Evolutionary conservation across 352 stramenopile genomes (phyloP), one percentile per base, ranked within the genome.

Genomic region (Pythium grandisporangium): DNA sequence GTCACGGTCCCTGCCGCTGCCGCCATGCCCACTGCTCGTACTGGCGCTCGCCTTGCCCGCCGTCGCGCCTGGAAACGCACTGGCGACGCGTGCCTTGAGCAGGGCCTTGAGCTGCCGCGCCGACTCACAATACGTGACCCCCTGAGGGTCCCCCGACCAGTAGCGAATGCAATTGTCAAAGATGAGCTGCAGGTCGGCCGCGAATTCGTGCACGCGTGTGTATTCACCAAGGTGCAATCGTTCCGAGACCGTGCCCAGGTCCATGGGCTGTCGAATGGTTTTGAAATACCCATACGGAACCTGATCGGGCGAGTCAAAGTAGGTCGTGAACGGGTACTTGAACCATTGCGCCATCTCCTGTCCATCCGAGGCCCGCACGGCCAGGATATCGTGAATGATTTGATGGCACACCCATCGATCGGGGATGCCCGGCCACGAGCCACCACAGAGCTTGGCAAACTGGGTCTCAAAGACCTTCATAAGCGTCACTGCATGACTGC

Each of bases 161-260:
- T 93, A 93, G 10, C 53, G 59, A 42, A 91, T 70, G 37, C 80
- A 93, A 40, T 93, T 93, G 48, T 89, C 77, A 51, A 93, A 93
- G 2, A 91, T 73, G n/a, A 90, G 51, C 41, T 81, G 70, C 37
- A 88, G 50, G 8, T 79, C 75, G 16, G 58, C 55, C 16, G 84
- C 34, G 38, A 91, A 86, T 22, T 78, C 61, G 2, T 57, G 55
- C 2, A 59, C 55, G 30, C 78, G 59, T 30, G 66, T 78, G 58
- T 88, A 93, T 19, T 68, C 42, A 16, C 69, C 73, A 29, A 91
- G 17, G 36, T 93, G 78, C 17, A 93, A 50, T 17, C 61, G 67
- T 16, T 69, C 61, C 21, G 77, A 88, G 1, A 93, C 77, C 4
- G 75, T 88, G 21, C 80, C 77, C 4, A 93, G 61, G 46, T 93